Percentiles rank a stretch among this genome's conserved stretches.
These are phyloP conservation scores for Leccinum barrowsii DNA, from an alignment of 768 basidiomycete species.

Conservation along the genomic window DNA sequence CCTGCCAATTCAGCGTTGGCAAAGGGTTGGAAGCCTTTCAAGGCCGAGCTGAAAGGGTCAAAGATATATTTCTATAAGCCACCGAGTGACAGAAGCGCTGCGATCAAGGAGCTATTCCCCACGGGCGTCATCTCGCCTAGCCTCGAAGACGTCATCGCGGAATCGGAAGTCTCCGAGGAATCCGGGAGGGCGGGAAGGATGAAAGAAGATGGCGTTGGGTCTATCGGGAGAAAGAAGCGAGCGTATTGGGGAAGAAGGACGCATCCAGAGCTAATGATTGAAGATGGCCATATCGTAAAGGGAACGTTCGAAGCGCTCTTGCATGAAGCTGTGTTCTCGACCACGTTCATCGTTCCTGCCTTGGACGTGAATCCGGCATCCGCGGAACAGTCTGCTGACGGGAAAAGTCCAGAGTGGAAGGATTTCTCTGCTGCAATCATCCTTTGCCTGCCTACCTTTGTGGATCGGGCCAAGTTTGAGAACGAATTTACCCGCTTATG, in stretches of 20 bases:
- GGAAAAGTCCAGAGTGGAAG: constrained; percentile 45
- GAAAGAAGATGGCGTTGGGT: constrained; percentile 30
- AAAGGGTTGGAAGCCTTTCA: constrained; percentile 86
- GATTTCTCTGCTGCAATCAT: constrained; percentile 61
- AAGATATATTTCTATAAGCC: constrained; percentile 88
- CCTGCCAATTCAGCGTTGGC: constrained; percentile 38
- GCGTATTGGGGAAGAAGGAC: constrained; percentile 75
- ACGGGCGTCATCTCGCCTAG: constrained; percentile 53
- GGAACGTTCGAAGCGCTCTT: constrained; percentile 77
- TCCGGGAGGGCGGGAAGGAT: constrained; percentile 29
- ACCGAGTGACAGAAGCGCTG: constrained; percentile 60
- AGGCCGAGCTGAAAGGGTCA: constrained; percentile 77
- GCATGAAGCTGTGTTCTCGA: constrained; percentile 80
- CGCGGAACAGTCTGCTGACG: constrained; percentile 17
- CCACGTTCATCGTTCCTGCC: constrained; percentile 45
- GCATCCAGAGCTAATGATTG: constrained; percentile 64
- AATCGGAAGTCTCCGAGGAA: constrained; percentile 28
- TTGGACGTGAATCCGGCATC: constrained; percentile 16
- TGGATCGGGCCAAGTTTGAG: constrained; percentile 58
- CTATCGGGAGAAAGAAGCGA: constrained; percentile 49
- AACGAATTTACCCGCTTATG: constrained; percentile 67
- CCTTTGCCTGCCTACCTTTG: constrained; percentile 55
- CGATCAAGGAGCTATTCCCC: constrained; percentile 74
- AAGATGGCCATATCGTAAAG: constrained; percentile 45
- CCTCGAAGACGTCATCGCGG: constrained; percentile 42